Evolutionary conservation across 1,284 basidiomycete genomes (phyloP).

Genomic region (Ustilago xerochloae): DNA sequence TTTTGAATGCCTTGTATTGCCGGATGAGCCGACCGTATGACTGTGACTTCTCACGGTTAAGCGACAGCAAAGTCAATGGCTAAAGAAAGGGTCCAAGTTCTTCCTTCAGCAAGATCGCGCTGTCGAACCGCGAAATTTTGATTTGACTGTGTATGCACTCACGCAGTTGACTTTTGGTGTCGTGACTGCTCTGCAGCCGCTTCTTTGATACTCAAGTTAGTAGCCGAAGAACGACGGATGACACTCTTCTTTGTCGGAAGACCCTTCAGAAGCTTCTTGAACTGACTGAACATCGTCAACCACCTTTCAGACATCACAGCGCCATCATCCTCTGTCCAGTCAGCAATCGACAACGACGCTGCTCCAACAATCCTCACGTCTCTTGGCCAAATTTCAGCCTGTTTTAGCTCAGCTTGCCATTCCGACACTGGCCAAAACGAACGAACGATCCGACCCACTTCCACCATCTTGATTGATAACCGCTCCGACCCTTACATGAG

Average conservation of each 20-base stretch:
- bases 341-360: background rate
- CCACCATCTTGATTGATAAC: background rate
- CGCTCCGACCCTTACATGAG: background rate
- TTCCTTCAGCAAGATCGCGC: background rate
- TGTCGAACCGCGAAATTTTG: background rate
- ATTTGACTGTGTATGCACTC: background rate
- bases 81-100: background rate
- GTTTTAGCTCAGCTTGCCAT: background rate
- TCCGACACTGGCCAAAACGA: background rate
- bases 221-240: background rate
- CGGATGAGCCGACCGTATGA: too few species aligned
- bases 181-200: background rate
- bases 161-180: background rate
- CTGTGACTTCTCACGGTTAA: background rate
- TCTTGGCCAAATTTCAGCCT: background rate
- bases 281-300: background rate
- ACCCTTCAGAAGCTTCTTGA: background rate
- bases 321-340: background rate
- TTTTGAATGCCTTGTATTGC: too few species aligned
- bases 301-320: background rate
- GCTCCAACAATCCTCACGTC: background rate
- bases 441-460: background rate
- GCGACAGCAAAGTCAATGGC: background rate
- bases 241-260: conserved; percentile 6
- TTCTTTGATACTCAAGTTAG: too few species aligned